phyloP scores from a whole-genome alignment of 148 eudicot species.

The Silene latifolia region DNA sequence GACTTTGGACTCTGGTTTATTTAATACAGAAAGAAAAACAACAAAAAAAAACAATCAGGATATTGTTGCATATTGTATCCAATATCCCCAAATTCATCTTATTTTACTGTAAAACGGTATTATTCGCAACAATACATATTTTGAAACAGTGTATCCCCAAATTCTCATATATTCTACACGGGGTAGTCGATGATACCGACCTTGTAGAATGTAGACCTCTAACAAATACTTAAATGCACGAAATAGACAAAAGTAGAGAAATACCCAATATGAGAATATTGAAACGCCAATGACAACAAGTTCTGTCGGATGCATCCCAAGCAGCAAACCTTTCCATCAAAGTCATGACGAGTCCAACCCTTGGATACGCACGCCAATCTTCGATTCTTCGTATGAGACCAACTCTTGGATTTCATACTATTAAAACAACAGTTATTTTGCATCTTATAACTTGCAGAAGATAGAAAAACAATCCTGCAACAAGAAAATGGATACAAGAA shows the following conservation, averaged over 20 bases:
- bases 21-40: no score
- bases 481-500: not conserved
- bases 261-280: not conserved
- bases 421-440: not conserved
- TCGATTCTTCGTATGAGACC: not conserved
- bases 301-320: not conserved
- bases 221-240: not conserved
- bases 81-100: no score
- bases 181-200: not conserved
- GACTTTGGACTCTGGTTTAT: not conserved
- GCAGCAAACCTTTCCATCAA: not conserved
- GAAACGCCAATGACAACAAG: not conserved
- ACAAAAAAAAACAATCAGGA: no score
- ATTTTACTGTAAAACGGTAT: no score
- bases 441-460: not conserved
- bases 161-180: no score
- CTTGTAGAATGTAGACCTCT: not conserved
- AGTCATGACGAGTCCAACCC: not conserved
- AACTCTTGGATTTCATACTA: not conserved
- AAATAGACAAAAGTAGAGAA: not conserved
- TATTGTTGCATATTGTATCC: no score
- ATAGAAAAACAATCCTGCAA: not conserved
- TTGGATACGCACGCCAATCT: not conserved
- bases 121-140: no score
- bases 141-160: no score